A percentile compares a stretch with the other conserved stretches of the same genome.
Evolutionary conservation across 495 filamentous ascomycete species (phyloP).

Genomic region (Thozetella sp.): DNA sequence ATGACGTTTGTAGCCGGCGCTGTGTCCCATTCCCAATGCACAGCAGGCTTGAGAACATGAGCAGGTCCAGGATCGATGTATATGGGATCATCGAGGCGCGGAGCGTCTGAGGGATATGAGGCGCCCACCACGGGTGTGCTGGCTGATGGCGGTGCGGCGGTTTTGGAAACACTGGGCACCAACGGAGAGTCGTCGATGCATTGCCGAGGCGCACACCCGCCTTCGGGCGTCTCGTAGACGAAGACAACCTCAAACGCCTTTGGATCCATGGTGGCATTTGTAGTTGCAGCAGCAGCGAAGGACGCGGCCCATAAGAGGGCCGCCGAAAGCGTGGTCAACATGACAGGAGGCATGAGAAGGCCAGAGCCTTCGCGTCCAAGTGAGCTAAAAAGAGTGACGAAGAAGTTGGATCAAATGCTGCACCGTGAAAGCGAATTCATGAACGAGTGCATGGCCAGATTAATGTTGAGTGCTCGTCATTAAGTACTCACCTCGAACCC

Average conservation of each 20-base stretch:
- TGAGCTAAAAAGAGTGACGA: too few species aligned
- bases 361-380: neutral
- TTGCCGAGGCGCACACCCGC: constrained; percentile 2
- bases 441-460: too few species aligned
- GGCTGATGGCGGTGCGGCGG: too few species aligned
- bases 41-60: neutral
- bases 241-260: constrained; percentile 9
- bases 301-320: neutral
- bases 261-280: neutral
- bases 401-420: too few species aligned
- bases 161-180: neutral
- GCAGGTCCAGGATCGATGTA: neutral
- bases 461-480: too few species aligned
- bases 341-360: neutral
- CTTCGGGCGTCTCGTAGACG: constrained; percentile 4
- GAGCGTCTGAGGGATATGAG: neutral
- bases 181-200: neutral
- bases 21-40: neutral
- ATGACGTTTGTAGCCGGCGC: neutral
- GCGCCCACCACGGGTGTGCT: neutral
- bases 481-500: too few species aligned
- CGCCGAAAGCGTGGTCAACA: neutral
- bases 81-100: neutral
- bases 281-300: neutral
- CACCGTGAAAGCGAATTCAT: too few species aligned